Percentiles rank a stretch among this genome's conserved stretches.
These are phyloP conservation scores for Gonapodya prolifera DNA, from an alignment of 192 early-diverging fungal species.

Conservation along the genomic window DNA sequence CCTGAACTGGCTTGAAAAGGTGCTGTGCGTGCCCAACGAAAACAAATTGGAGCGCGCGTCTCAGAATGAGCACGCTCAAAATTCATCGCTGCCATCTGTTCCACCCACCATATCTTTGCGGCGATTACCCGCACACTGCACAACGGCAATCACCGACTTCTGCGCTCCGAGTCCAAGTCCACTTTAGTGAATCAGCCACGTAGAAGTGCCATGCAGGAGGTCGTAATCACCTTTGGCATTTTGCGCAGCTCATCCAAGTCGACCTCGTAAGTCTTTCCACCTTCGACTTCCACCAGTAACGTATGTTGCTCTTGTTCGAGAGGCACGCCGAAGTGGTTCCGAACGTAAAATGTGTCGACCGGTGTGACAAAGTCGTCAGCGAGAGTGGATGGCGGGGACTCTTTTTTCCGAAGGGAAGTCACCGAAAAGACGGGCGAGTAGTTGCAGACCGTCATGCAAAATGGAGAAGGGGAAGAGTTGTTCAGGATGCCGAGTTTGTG, in stretches of 20 bases:
- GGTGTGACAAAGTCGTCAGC: conserved; percentile 1
- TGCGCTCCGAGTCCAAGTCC: not conserved
- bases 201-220: too few relatives aligned
- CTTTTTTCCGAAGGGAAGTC: not conserved
- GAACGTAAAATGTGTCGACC: not conserved
- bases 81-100: not conserved
- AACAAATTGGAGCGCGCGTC: too few relatives aligned
- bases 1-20: not conserved
- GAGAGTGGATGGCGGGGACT: not conserved
- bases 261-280: not conserved
- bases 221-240: not conserved
- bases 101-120: not conserved
- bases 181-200: too few relatives aligned
- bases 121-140: conserved; percentile 1
- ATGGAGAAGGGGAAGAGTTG: not conserved
- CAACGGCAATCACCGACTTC: not conserved
- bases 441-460: not conserved
- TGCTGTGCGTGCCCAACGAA: too few relatives aligned
- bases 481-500: not conserved
- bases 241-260: not conserved
- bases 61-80: too few relatives aligned
- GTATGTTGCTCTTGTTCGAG: not conserved
- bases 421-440: too few relatives aligned
- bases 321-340: not conserved
- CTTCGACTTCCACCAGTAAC: not conserved